phyloP scores from a whole-genome alignment of 176 grass and related monocot species.

The Lolium multiflorum region DNA sequence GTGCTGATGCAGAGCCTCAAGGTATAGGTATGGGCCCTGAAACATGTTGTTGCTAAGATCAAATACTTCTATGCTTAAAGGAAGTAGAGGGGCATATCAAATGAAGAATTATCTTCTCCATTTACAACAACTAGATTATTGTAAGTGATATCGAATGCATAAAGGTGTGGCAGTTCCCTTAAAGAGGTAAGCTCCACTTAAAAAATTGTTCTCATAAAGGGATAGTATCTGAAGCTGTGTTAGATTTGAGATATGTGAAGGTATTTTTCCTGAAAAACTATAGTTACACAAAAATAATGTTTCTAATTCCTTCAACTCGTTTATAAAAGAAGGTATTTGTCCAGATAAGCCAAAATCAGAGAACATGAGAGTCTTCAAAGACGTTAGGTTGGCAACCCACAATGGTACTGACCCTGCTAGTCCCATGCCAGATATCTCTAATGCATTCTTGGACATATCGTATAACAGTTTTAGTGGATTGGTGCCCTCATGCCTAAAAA shows the following conservation, averaged over 20 bases:
- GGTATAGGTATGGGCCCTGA: slow-evolving; percentile 38
- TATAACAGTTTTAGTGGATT: too few relatives aligned
- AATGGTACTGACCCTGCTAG: neutral
- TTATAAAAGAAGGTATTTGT: slow-evolving; percentile 33
- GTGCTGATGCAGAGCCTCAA: too few relatives aligned
- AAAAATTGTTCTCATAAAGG: too few relatives aligned
- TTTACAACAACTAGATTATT: slow-evolving; percentile 47
- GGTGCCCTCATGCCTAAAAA: too few relatives aligned
- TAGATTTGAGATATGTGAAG: too few relatives aligned
- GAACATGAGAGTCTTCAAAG: neutral
- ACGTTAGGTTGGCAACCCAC: slow-evolving; percentile 14
- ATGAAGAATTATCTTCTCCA: slow-evolving; percentile 29
- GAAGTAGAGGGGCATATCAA: too few relatives aligned
- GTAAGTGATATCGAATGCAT: slow-evolving; percentile 45
- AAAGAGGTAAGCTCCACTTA: too few relatives aligned
- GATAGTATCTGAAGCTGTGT: too few relatives aligned
- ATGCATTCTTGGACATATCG: neutral
- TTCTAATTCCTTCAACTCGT: slow-evolving; percentile 24
- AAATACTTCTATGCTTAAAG: too few relatives aligned
- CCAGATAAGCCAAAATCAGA: slow-evolving; percentile 38
- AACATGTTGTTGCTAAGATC: too few relatives aligned
- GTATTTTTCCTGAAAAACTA: too few relatives aligned
- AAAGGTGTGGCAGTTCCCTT: slow-evolving; percentile 1
- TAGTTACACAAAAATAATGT: too few relatives aligned
- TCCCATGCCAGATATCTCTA: neutral